Conservation (phyloP, 1,284 basidiomycete species). For the Retiboletus flavoniger region DNA sequence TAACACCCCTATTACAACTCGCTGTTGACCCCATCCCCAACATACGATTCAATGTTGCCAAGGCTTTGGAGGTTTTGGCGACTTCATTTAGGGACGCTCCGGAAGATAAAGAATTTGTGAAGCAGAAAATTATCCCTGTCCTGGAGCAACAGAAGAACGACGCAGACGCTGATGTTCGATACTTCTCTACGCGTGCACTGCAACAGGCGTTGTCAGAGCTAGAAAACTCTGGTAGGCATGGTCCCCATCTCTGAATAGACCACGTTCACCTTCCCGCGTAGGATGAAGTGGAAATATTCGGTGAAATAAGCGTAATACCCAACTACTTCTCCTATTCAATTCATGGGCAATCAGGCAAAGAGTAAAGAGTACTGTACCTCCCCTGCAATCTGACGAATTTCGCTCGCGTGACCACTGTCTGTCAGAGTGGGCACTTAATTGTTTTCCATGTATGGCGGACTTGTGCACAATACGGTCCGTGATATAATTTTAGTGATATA, state of each 20-base stretch:
- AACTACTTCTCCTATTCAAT: slow-evolving; percentile 21
- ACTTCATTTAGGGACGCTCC: slow-evolving; percentile 62
- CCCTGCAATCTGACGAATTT: slow-evolving; percentile 29
- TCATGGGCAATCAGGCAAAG: slow-evolving; percentile 20
- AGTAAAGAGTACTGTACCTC: slow-evolving; percentile 37
- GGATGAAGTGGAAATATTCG: slow-evolving; percentile 25
- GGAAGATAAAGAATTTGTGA: slow-evolving; percentile 76
- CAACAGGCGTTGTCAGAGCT: slow-evolving; percentile 49
- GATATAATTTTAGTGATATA: slow-evolving; percentile 1
- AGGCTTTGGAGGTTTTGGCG: slow-evolving; percentile 87
- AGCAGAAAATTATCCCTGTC: slow-evolving; percentile 75
- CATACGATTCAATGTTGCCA: slow-evolving; percentile 98
- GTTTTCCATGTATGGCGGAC: neutral
- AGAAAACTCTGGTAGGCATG: slow-evolving; percentile 30
- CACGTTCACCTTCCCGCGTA: slow-evolving; percentile 5
- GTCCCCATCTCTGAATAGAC: neutral
- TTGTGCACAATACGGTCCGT: neutral
- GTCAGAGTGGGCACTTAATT: slow-evolving; percentile 3
- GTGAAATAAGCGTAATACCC: slow-evolving; percentile 33
- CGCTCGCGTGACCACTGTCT: slow-evolving; percentile 10
- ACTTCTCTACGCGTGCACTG: slow-evolving; percentile 71
- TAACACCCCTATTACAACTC: slow-evolving; percentile 83
- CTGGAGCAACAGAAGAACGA: slow-evolving; percentile 90
- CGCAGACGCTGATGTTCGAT: slow-evolving; percentile 93
- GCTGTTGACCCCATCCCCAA: slow-evolving; percentile 95